Evolutionary conservation across 2,329 filamentous ascomycete genomes (phyloP).

Genomic region (Botrytis paeoniae): DNA sequence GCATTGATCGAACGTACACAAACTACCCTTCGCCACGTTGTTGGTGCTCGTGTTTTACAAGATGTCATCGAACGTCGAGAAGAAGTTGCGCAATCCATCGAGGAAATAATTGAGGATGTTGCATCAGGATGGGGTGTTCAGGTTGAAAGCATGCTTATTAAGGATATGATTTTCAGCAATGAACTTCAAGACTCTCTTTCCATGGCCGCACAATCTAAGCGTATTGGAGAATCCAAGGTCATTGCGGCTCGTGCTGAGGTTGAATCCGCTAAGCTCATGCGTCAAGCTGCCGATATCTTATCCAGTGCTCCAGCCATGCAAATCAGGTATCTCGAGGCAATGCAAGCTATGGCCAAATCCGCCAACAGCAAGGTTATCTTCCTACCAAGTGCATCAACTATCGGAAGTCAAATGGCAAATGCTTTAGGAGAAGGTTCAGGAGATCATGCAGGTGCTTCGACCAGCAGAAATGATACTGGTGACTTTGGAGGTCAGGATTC

Average conservation of each 20-base stretch:
- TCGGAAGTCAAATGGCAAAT: constrained; percentile 56
- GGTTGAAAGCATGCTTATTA: constrained; percentile 98
- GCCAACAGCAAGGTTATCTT: constrained; percentile 88
- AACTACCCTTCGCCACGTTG: constrained; percentile 93
- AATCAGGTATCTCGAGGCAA: constrained; percentile 95
- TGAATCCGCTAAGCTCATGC: constrained; percentile 91
- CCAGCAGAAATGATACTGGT: constrained; percentile 39
- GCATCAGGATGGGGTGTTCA: constrained; percentile 91
- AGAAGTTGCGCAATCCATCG: constrained; percentile 91
- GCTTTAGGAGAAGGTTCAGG: constrained; percentile 56
- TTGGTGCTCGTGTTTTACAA: constrained; percentile 91
- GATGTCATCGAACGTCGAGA: constrained; percentile 98
- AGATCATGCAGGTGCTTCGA: constrained; percentile 44
- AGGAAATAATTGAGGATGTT: constrained; percentile 96
- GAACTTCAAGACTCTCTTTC: constrained; percentile 94
- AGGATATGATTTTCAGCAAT: constrained; percentile 96
- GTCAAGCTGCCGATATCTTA: constrained; percentile 89
- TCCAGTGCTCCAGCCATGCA: constrained; percentile 94
- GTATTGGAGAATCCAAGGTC: constrained; percentile 97
- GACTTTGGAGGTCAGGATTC: constrained; percentile 54
- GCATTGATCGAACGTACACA: constrained; percentile 98
- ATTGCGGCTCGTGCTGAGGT: constrained; percentile 97
- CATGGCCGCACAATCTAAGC: constrained; percentile 98
- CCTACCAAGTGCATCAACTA: constrained; percentile 57
- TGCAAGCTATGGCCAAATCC: constrained; percentile 97